Conservation (phyloP, 352 stramenopile species). For the Phytophthora podocarpi region DNA sequence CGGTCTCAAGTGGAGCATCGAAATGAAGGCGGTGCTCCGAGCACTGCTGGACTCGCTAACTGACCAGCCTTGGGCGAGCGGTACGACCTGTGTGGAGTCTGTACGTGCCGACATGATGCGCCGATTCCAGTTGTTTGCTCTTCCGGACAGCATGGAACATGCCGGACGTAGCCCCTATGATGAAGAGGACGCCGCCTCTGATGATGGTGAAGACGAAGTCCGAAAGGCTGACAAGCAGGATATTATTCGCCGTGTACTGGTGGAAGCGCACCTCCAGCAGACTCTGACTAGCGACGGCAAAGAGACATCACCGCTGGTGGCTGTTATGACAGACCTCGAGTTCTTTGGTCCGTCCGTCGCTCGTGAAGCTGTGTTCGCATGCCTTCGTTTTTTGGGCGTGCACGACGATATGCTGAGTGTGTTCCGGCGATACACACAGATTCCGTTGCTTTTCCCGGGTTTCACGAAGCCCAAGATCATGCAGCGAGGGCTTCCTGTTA, state of each 20-base stretch:
- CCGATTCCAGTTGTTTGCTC: conserved; percentile 33
- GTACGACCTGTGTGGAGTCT: conserved; percentile 16
- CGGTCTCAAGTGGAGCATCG: conserved; percentile 36
- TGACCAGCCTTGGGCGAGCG: neutral
- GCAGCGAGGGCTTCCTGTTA: conserved; percentile 43
- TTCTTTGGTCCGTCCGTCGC: conserved; percentile 53
- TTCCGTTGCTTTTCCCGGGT: conserved; percentile 47
- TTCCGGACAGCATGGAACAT: conserved; percentile 23
- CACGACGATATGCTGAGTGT: conserved; percentile 35
- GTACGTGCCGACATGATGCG: conserved; percentile 21
- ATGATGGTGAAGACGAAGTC: conserved; percentile 4
- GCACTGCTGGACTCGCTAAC: conserved; percentile 35
- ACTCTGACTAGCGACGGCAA: conserved; percentile 9
- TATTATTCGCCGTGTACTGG: conserved; percentile 45
- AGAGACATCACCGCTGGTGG: conserved; percentile 25
- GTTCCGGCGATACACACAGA: conserved; percentile 45
- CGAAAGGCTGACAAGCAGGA: conserved; percentile 41
- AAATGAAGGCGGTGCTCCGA: conserved; percentile 30
- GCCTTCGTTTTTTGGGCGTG: conserved; percentile 44
- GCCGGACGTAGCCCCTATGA: conserved; percentile 22
- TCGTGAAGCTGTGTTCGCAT: conserved; percentile 47
- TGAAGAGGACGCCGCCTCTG: conserved; percentile 11
- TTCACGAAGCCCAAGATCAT: conserved; percentile 33
- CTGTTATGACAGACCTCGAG: conserved; percentile 54
- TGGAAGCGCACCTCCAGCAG: conserved; percentile 39